A percentile compares a stretch with the other conserved stretches of the same genome.
phyloP scores from a whole-genome alignment of 164 flowering plant species.

The Paratinospora sagittata region DNA sequence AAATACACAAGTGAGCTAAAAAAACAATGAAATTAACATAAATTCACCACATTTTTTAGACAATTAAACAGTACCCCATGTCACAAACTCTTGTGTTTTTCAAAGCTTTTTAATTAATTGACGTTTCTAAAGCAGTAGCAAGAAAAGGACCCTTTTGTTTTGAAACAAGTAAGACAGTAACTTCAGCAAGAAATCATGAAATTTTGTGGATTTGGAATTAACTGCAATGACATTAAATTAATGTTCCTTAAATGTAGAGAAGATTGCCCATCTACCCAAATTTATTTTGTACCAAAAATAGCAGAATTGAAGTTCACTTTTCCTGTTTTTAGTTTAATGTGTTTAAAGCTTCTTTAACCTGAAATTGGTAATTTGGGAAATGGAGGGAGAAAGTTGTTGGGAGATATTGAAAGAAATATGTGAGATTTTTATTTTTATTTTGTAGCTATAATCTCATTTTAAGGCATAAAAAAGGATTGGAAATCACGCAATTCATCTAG shows the following conservation, averaged over 20 bases:
- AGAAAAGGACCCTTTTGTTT: no score
- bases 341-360: background rate
- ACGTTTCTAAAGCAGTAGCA: background rate
- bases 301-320: background rate
- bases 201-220: background rate
- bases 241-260: conserved; percentile 4
- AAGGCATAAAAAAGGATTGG: background rate
- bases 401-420: background rate
- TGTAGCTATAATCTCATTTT: background rate
- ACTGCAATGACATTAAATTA: background rate
- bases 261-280: conserved; percentile 12
- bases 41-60: background rate
- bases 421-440: background rate
- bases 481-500: background rate
- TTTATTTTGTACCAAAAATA: background rate
- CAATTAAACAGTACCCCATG: background rate
- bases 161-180: no score
- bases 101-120: background rate
- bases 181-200: conserved; percentile 5
- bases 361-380: conserved; percentile 1
- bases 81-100: background rate
- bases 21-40: background rate
- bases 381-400: background rate
- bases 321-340: background rate
- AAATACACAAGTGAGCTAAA: background rate